Percentiles rank a stretch among this genome's conserved stretches.
These are phyloP conservation scores for Penicillium capsulatum DNA, from an alignment of 2,329 filamentous ascomycete species.

Conservation along the genomic window DNA sequence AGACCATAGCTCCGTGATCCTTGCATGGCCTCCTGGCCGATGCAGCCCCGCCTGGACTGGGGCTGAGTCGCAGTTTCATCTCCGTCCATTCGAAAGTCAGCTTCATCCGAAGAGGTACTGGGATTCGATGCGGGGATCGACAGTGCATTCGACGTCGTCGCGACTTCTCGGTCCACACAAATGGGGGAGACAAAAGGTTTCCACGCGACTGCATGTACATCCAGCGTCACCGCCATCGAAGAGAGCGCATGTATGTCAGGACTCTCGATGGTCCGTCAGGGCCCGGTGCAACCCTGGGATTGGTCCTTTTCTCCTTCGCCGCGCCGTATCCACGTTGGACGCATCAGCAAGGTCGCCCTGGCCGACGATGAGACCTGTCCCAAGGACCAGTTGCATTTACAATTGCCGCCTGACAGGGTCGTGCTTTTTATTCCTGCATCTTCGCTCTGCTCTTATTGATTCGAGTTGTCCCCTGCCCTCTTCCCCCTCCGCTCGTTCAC, in stretches of 20 bases:
- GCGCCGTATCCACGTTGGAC: conserved; percentile 3
- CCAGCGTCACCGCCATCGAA: too few relatives aligned
- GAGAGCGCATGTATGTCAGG: conserved; percentile 3
- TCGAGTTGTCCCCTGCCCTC: conserved; percentile 1
- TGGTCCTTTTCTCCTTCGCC: conserved; percentile 7
- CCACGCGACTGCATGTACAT: too few relatives aligned
- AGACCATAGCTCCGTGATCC: conserved; percentile 11
- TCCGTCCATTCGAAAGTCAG: background rate
- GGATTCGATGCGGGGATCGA: background rate
- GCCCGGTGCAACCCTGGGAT: conserved; percentile 2
- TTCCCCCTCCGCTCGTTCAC: background rate
- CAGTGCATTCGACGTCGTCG: background rate
- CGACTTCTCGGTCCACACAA: too few relatives aligned
- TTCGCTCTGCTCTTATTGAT: background rate
- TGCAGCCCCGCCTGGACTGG: conserved; percentile 3
- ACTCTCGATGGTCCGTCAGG: background rate
- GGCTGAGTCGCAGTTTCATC: conserved; percentile 9
- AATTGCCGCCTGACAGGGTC: conserved; percentile 5
- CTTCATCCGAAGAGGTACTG: background rate
- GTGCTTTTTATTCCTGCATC: conserved; percentile 2
- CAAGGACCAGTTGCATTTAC: conserved; percentile 15
- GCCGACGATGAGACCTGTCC: conserved; percentile 22
- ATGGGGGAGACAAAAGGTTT: too few relatives aligned
- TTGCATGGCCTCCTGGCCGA: conserved; percentile 14
- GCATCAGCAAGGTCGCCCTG: conserved; percentile 19